Percentiles rank a stretch among this genome's conserved stretches.
Evolutionary conservation across 768 basidiomycete genomes (phyloP).

Genomic region (Mycena latifolia): DNA sequence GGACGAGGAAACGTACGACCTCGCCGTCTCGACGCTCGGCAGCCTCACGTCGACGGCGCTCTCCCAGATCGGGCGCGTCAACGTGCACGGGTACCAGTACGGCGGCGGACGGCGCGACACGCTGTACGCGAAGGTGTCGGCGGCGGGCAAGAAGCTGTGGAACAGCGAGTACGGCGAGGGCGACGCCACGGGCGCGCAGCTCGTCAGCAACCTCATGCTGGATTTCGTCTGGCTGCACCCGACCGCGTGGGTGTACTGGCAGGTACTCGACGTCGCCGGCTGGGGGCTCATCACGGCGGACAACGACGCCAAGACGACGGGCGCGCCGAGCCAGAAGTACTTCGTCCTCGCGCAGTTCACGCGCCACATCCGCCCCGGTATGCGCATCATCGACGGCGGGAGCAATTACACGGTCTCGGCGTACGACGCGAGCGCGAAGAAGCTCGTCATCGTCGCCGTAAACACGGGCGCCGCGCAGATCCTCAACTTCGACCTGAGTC

Average conservation of each 20-base stretch:
- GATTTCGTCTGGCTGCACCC: constrained; percentile 37
- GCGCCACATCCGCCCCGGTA: constrained; percentile 35
- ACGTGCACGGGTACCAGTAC: constrained; percentile 37
- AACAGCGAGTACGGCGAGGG: constrained; percentile 36
- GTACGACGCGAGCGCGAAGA: constrained; percentile 28
- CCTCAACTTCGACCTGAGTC: constrained; percentile 32
- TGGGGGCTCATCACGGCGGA: constrained; percentile 36
- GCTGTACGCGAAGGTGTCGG: constrained; percentile 24
- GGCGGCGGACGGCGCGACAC: constrained; percentile 31
- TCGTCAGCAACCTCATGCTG: constrained; percentile 34
- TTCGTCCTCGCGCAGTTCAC: constrained; percentile 37
- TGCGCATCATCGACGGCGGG: constrained; percentile 30
- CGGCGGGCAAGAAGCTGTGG: constrained; percentile 32
- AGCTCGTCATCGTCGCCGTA: constrained; percentile 34
- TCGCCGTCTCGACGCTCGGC: constrained; percentile 23
- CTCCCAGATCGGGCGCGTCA: constrained; percentile 27
- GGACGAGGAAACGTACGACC: constrained; percentile 36
- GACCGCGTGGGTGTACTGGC: constrained; percentile 38
- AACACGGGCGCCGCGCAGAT: constrained; percentile 25
- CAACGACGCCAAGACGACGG: constrained; percentile 28
- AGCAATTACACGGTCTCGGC: constrained; percentile 26
- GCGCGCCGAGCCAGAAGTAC: constrained; percentile 34
- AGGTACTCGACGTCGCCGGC: constrained; percentile 30
- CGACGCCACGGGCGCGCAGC: constrained; percentile 32
- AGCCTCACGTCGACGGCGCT: constrained; percentile 20